Conservation (phyloP, 495 filamentous ascomycete genomes). For the Darksidea phi region DNA sequence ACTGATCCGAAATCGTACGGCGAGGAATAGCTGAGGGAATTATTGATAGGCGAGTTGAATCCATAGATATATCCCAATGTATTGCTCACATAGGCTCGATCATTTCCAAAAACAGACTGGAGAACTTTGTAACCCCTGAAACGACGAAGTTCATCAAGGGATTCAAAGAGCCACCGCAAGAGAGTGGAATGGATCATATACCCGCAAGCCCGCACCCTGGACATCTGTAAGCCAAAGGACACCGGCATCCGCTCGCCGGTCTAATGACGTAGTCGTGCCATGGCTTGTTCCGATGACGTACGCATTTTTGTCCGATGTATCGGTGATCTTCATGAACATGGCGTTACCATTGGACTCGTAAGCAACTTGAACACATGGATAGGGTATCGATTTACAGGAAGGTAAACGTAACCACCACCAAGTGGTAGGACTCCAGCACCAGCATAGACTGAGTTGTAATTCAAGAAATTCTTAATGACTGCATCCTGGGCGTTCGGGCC, state of each 20-base stretch:
- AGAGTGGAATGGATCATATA: slow-evolving; percentile 48
- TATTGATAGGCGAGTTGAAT: slow-evolving; percentile 40
- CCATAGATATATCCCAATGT: slow-evolving; percentile 44
- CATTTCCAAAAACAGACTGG: slow-evolving; percentile 52
- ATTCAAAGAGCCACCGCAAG: slow-evolving; percentile 38
- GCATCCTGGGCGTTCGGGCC: slow-evolving; percentile 46
- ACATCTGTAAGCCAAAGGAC: slow-evolving; percentile 47
- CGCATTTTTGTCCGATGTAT: slow-evolving; percentile 41
- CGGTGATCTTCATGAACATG: slow-evolving; percentile 43
- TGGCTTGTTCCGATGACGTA: slow-evolving; percentile 47
- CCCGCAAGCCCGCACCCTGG: slow-evolving; percentile 42
- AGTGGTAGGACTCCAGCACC: slow-evolving; percentile 50
- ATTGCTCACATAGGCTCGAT: slow-evolving; percentile 45
- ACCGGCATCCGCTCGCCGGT: slow-evolving; percentile 45
- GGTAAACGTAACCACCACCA: slow-evolving; percentile 52
- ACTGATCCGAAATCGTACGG: slow-evolving; percentile 49
- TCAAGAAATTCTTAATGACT: slow-evolving; percentile 47
- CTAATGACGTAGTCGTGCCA: slow-evolving; percentile 46
- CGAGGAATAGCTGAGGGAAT: slow-evolving; percentile 32
- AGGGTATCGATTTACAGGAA: slow-evolving; percentile 38
- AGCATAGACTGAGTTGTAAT: slow-evolving; percentile 47
- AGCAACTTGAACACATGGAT: slow-evolving; percentile 43
- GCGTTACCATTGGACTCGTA: slow-evolving; percentile 42
- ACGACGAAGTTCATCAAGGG: slow-evolving; percentile 44
- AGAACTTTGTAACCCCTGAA: slow-evolving; percentile 47